Evolutionary conservation across 2,329 filamentous ascomycete genomes (phyloP).

Genomic region (Trichoderma lentiforme): DNA sequence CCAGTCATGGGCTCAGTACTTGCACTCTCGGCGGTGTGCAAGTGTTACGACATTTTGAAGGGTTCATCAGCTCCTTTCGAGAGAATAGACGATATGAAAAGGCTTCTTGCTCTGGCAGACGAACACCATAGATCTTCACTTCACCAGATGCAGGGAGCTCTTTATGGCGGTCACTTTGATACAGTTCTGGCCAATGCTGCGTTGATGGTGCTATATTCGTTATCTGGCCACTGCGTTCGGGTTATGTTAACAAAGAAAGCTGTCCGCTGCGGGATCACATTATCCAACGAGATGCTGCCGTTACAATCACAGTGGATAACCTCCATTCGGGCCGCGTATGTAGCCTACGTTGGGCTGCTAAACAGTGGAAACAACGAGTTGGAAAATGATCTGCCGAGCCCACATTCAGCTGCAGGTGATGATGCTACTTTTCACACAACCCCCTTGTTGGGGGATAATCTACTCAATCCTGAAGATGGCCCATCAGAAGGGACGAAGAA

Average conservation of each 20-base stretch:
- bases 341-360: background rate
- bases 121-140: background rate
- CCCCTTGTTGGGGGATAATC: background rate
- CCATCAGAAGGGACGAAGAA: constrained; percentile 5
- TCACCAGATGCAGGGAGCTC: constrained; percentile 1
- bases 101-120: background rate
- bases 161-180: background rate
- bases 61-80: constrained; percentile 1
- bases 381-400: background rate
- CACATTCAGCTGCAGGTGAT: background rate
- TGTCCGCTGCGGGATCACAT: background rate
- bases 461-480: background rate
- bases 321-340: constrained; percentile 4
- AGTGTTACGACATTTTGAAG: constrained; percentile 2
- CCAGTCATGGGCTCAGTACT: constrained; percentile 9
- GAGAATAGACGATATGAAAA: background rate
- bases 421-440: background rate
- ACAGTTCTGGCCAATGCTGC: constrained; percentile 6
- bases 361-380: background rate
- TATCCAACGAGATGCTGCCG: constrained; percentile 1
- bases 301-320: constrained; percentile 13
- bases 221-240: background rate
- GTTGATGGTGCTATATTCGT: constrained; percentile 9
- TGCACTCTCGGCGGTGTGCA: constrained; percentile 5
- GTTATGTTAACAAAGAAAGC: constrained; percentile 3